Evolutionary conservation across 1,284 basidiomycete species (phyloP).

Genomic region (Phenoliferia sp.): DNA sequence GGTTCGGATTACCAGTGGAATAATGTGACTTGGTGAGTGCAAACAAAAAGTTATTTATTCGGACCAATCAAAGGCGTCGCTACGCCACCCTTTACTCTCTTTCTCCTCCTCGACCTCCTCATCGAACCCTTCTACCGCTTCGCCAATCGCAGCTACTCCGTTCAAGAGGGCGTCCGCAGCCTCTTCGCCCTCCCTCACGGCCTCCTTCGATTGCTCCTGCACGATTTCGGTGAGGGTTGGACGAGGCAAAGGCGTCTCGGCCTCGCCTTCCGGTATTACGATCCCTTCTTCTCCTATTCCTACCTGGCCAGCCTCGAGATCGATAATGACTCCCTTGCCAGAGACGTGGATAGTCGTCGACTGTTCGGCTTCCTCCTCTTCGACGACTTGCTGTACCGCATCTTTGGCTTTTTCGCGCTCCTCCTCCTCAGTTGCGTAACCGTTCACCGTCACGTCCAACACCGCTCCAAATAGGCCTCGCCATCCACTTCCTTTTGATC

Average conservation of each 20-base stretch:
- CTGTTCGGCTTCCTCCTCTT: neutral
- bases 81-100: neutral
- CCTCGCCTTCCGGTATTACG: constrained; percentile 1
- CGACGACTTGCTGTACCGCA: neutral
- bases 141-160: neutral
- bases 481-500: neutral
- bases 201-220: neutral
- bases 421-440: neutral
- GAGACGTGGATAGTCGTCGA: constrained; percentile 10
- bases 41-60: no score
- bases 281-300: constrained; percentile 19
- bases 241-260: neutral
- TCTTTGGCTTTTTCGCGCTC: neutral
- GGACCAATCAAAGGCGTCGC: neutral
- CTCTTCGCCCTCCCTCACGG: neutral
- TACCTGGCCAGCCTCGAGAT: constrained; percentile 13
- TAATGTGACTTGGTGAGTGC: no score
- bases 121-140: neutral
- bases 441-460: constrained; percentile 4
- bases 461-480: constrained; percentile 9
- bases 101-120: neutral
- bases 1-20: neutral
- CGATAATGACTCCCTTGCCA: constrained; percentile 14
- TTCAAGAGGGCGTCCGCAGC: neutral
- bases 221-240: constrained; percentile 1